These are phyloP conservation scores for Phlyctochytrium bullatum DNA, from an alignment of 192 early-diverging fungal genomes.

Conservation along the genomic window DNA sequence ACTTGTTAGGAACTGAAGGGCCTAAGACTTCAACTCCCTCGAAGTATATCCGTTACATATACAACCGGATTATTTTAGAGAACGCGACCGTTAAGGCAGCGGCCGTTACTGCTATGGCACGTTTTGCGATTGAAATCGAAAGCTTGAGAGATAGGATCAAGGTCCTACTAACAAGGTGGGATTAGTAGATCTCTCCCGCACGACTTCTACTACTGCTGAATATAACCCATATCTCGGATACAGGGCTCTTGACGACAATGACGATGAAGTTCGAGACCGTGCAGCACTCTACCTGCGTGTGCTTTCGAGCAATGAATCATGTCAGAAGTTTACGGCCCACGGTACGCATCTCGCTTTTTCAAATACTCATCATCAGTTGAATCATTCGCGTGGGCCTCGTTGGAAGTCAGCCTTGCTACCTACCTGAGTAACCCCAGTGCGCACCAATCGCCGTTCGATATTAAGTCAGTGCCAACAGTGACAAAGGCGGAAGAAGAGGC, in stretches of 20 bases:
- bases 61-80: conserved; percentile 98
- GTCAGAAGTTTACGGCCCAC: conserved; percentile 74
- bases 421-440: conserved; percentile 73
- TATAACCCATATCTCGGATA: background rate
- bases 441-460: conserved; percentile 69
- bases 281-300: conserved; percentile 85
- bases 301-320: conserved; percentile 61
- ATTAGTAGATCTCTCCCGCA: background rate
- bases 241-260: conserved; percentile 94
- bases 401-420: conserved; percentile 84
- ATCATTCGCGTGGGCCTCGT: conserved; percentile 77
- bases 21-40: conserved; percentile 88
- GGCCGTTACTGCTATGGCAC: conserved; percentile 91
- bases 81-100: conserved; percentile 94
- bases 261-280: conserved; percentile 98
- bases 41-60: conserved; percentile 98
- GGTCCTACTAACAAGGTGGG: conserved; percentile 73
- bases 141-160: conserved; percentile 65
- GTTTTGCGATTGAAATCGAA: conserved; percentile 83
- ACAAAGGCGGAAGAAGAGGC: conserved; percentile 84
- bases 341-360: conserved; percentile 57
- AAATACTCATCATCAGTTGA: conserved; percentile 30
- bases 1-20: conserved; percentile 91
- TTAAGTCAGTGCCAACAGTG: conserved; percentile 74
- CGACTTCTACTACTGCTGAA: conserved; percentile 2